Evolutionary conservation across 441 rosid species (phyloP).

Genomic region (Kokia cookei): DNA sequence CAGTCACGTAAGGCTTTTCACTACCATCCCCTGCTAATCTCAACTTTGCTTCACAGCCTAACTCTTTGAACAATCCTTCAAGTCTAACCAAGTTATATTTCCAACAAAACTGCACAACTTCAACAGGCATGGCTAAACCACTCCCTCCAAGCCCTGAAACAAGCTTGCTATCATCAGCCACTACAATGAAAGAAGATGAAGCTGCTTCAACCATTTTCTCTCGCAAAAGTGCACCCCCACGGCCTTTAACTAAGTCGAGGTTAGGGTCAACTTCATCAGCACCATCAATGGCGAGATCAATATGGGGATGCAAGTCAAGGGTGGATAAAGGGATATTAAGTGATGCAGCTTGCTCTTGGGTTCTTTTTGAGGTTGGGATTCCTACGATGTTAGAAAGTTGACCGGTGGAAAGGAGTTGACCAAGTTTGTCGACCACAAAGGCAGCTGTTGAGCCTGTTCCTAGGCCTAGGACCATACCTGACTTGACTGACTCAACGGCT

Average conservation of each 20-base stretch:
- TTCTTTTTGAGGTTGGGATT: slow-evolving; percentile 78
- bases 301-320: slow-evolving; percentile 62
- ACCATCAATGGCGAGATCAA: slow-evolving; percentile 94
- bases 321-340: slow-evolving; percentile 65
- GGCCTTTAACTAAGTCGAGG: slow-evolving; percentile 86
- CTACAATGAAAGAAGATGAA: slow-evolving; percentile 69
- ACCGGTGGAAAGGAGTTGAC: slow-evolving; percentile 50
- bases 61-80: slow-evolving; percentile 55
- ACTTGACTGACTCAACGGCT: slow-evolving; percentile 73
- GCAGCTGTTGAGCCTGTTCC: slow-evolving; percentile 98
- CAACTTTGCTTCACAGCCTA: slow-evolving; percentile 60
- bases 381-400: slow-evolving; percentile 58
- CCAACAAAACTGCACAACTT: slow-evolving; percentile 91
- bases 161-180: slow-evolving; percentile 76
- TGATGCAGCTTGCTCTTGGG: slow-evolving; percentile 79
- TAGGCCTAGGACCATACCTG: slow-evolving; percentile 90
- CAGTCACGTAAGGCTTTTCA: slow-evolving; percentile 80
- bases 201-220: slow-evolving; percentile 97
- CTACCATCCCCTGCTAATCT: slow-evolving; percentile 30
- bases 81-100: slow-evolving; percentile 60
- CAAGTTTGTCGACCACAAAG: slow-evolving; percentile 70
- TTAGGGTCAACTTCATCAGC: slow-evolving; percentile 91
- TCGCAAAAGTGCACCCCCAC: slow-evolving; percentile 83
- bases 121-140: slow-evolving; percentile 87
- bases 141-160: slow-evolving; percentile 85